Evolutionary conservation across 2,329 filamentous ascomycete species (phyloP), one percentile per base, ranked within the genome.

Genomic region (Paracorniculantispora psalliotae): DNA sequence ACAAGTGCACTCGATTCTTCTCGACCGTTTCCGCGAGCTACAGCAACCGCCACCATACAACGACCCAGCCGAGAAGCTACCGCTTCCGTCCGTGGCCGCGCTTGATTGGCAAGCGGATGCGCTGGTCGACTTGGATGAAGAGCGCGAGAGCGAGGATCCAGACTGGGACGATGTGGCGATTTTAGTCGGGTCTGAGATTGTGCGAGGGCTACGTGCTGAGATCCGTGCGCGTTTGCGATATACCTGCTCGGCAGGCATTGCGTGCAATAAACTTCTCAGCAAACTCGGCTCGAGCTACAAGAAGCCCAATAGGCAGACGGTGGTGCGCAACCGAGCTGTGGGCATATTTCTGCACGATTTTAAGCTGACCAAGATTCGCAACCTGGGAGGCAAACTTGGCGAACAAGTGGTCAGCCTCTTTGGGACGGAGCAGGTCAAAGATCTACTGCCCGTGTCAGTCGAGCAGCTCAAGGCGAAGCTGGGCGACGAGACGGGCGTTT

Each of bases 141-240:
- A 92, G 61, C 83, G 83, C 12, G 92, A 96, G 72, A 82, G 87
- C 21, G 82, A 88, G 65, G 89, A 96, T 67, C 91, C 91, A 1
- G 94, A 99, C 73, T 99, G 94, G 94, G 93, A 99, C 71, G 94
- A 99, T 76, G 82, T 97, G 64, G 89, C 85, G 17, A 89, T 96
- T 70, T 79, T 91, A 30, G 85, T 97, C 67, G 94, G 90, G 0
- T 92, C 92, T 2, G 92, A 97, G 69, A 94, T 97, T 66, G 86
- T 97, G 35, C 84, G 91, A 21, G 81, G 85, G 61, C 82, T 97
- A 19, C 85, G 94, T 53, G 78, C 79, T 23, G 78, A 82, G 53
- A 81, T 99, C 59, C 85, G 81, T 64, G 81, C 88, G 48, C 80
- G 82, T 63, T 76, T 97, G 55, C 83, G 86, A 57, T 99, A 97